phyloP scores from a whole-genome alignment of 169 alveolate genomes.

The Eimeria tenella region DNA sequence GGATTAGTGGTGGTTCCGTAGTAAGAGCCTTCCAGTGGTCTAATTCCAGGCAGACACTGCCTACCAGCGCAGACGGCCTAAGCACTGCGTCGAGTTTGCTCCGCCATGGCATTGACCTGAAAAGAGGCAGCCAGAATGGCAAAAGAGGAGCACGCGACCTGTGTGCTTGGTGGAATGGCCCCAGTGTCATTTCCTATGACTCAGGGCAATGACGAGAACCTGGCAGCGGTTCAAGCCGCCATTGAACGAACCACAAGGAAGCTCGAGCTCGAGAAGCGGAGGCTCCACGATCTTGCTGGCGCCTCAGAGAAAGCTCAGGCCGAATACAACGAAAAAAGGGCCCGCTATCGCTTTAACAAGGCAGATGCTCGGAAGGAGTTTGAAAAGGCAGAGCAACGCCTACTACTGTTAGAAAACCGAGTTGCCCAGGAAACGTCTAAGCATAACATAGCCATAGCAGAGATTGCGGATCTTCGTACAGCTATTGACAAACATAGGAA shows the following conservation, averaged over 20 bases:
- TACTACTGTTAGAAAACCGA: constrained; percentile 37
- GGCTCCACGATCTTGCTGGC: constrained; percentile 44
- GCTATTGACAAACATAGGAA: constrained; percentile 54
- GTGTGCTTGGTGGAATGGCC: background rate
- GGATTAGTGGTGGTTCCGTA: no score
- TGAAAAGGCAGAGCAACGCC: constrained; percentile 48
- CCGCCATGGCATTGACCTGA: background rate
- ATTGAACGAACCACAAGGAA: constrained; percentile 53
- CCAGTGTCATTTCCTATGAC: background rate
- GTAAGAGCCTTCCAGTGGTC: no score
- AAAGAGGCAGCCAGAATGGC: background rate
- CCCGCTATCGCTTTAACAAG: constrained; percentile 46
- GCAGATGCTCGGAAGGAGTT: constrained; percentile 14
- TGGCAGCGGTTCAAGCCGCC: constrained; percentile 39
- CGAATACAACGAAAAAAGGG: constrained; percentile 50
- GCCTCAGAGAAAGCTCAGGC: constrained; percentile 40
- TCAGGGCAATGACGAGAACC: background rate
- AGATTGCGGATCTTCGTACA: background rate
- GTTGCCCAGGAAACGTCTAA: constrained; percentile 36
- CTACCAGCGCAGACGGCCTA: no score
- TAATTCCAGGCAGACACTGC: no score
- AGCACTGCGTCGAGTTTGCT: background rate
- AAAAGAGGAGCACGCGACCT: constrained; percentile 20
- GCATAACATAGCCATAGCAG: constrained; percentile 4
- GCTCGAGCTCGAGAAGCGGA: constrained; percentile 53